These are phyloP conservation scores for Rhododendron griersonianum DNA, from an alignment of 148 eudicot genomes.

Conservation along the genomic window DNA sequence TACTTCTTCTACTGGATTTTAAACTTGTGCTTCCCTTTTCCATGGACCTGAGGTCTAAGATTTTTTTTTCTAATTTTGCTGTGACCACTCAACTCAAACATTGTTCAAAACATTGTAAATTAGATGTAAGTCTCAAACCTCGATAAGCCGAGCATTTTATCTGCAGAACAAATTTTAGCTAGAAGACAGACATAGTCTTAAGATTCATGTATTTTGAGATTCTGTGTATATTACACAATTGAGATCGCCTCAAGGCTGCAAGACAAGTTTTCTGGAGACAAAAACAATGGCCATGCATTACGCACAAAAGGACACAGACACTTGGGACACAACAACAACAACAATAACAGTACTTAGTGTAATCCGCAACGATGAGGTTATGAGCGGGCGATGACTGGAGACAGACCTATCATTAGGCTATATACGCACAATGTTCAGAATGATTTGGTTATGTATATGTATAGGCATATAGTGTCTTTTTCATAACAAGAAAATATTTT, in stretches of 20 bases:
- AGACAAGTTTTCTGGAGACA: neutral
- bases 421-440: neutral
- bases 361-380: neutral
- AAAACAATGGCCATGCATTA: neutral
- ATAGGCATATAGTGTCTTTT: neutral
- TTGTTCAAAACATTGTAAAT: neutral
- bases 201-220: neutral
- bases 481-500: neutral
- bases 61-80: neutral
- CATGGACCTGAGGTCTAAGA: neutral
- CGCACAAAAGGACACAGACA: neutral
- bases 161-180: neutral
- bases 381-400: neutral
- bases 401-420: neutral
- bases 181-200: neutral
- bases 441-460: neutral
- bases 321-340: neutral
- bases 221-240: neutral
- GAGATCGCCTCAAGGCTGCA: neutral
- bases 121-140: neutral
- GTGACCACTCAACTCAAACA: neutral
- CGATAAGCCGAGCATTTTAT: neutral
- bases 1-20: neutral
- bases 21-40: neutral
- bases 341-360: neutral